Conservation (phyloP, 495 filamentous ascomycete species). For the Podospora sp. region DNA sequence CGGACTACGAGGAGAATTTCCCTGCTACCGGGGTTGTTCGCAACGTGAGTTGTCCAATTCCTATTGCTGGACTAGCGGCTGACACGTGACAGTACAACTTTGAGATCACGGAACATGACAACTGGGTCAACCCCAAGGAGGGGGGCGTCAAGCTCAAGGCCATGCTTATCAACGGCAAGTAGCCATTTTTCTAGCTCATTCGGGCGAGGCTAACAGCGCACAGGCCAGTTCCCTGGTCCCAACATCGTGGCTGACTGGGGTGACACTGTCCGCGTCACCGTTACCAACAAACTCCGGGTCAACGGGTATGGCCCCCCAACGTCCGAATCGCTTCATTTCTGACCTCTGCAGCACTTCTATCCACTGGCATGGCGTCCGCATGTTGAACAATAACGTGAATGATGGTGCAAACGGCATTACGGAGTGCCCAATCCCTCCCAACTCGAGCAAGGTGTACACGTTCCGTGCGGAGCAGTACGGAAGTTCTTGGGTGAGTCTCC, state of each 20-base stretch:
- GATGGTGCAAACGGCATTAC: conserved; percentile 50
- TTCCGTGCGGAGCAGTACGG: conserved; percentile 60
- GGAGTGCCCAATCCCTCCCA: conserved; percentile 57
- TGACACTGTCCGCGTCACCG: conserved; percentile 12
- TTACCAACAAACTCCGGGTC: conserved; percentile 9
- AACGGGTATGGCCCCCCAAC: not conserved
- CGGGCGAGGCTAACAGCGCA: not conserved
- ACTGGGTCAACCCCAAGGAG: conserved; percentile 9
- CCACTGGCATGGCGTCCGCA: conserved; percentile 17
- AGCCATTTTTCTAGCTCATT: not conserved
- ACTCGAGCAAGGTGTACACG: conserved; percentile 43
- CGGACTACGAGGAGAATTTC: conserved; percentile 14
- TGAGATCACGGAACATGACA: conserved; percentile 13
- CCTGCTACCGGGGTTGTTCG: conserved; percentile 13
- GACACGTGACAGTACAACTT: not conserved
- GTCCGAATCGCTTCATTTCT: not conserved
- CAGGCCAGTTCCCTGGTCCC: not conserved
- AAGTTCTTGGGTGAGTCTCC: conserved; percentile 42
- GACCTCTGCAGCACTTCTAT: conserved; percentile 11
- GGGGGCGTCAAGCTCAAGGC: conserved; percentile 9
- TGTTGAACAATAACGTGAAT: conserved; percentile 16
- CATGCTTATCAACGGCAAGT: conserved; percentile 17
- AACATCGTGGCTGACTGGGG: conserved; percentile 16
- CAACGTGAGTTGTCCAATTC: not conserved
- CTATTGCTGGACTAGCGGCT: no score